These are phyloP conservation scores for Chaetomidium leptoderma DNA, from an alignment of 495 filamentous ascomycete species.

Conservation along the genomic window DNA sequence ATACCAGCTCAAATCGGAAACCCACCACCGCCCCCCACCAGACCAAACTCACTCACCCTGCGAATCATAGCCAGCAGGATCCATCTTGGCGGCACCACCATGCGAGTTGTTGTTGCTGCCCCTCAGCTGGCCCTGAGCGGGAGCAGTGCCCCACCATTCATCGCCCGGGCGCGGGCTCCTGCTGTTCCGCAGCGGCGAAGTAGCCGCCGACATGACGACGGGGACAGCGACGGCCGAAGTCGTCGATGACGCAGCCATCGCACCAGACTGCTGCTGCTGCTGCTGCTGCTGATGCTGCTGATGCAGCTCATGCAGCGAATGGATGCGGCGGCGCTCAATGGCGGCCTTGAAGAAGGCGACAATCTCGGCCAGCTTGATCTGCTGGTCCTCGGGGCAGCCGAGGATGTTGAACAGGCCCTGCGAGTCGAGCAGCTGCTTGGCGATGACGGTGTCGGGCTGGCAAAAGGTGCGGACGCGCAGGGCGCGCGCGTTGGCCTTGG, in stretches of 20 bases:
- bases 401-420: conserved; percentile 38
- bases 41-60: not conserved
- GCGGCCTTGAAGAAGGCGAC: conserved; percentile 36
- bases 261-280: conserved; percentile 2
- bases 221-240: not conserved
- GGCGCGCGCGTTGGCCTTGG: conserved; percentile 37
- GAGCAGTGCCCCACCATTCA: not conserved
- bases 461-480: conserved; percentile 43
- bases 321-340: conserved; percentile 29
- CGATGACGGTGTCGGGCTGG: conserved; percentile 46
- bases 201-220: not conserved
- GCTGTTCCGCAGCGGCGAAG: conserved; percentile 1
- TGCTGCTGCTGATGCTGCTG: conserved; percentile 2
- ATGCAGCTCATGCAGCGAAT: not conserved
- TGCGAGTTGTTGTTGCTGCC: not conserved
- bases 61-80: conserved; percentile 9
- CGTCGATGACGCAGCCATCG: not conserved
- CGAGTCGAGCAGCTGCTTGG: conserved; percentile 43
- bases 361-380: conserved; percentile 37
- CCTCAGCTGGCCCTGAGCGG: conserved; percentile 1
- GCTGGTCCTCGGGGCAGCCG: conserved; percentile 29
- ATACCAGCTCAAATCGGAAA: not conserved
- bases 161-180: conserved; percentile 3
- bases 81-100: conserved; percentile 1
- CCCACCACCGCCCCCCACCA: not conserved